phyloP scores from a whole-genome alignment of 179 eudicot genomes.

The Silene noctiflora region DNA sequence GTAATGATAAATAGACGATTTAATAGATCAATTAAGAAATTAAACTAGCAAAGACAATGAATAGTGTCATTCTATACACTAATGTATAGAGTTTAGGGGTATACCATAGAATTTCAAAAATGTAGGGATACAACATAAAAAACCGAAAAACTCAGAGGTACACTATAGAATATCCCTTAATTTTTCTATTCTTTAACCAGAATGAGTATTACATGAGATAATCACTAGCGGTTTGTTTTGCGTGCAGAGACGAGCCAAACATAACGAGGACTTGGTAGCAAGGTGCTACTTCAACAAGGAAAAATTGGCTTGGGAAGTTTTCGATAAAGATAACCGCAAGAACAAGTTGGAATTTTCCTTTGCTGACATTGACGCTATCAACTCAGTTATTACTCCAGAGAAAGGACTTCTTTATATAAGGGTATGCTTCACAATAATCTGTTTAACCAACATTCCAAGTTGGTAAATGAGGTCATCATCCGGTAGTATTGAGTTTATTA shows the following conservation, averaged over 20 bases:
- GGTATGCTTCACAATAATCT: conserved; percentile 29
- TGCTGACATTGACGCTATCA: conserved; percentile 50
- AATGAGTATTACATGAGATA: not conserved
- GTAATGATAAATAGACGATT: no score
- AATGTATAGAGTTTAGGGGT: no score
- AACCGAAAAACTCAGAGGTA: no score
- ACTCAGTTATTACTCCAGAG: conserved; percentile 13
- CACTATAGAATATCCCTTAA: no score
- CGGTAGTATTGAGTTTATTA: no score
- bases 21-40: no score
- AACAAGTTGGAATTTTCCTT: conserved; percentile 61
- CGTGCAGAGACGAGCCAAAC: conserved; percentile 35
- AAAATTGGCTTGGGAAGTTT: conserved; percentile 65
- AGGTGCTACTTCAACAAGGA: conserved; percentile 58
- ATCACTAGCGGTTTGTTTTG: not conserved
- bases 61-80: no score
- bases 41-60: no score
- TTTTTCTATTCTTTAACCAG: not conserved
- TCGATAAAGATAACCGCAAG: conserved; percentile 45
- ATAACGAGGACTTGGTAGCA: conserved; percentile 53
- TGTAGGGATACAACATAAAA: no score
- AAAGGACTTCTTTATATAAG: conserved; percentile 40
- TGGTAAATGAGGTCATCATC: not conserved
- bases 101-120: no score
- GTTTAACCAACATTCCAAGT: not conserved